These are phyloP conservation scores for Sherardia arvensis DNA, from an alignment of 257 asterid species.

Conservation along the genomic window DNA sequence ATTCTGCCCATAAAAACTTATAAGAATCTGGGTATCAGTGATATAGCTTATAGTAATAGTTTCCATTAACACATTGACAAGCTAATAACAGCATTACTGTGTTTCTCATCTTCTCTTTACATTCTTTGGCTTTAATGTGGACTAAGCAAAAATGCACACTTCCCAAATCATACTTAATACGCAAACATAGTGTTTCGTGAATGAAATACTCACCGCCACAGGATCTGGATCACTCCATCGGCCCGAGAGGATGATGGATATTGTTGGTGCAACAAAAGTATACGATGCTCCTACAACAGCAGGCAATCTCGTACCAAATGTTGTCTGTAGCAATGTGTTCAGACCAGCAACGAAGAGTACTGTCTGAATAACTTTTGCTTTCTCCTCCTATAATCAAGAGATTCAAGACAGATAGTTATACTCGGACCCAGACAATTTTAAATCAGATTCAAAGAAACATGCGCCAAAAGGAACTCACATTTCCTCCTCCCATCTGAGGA, in stretches of 20 bases:
- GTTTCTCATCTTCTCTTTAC: not conserved
- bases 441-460: not conserved
- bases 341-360: slow-evolving; percentile 89
- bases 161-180: too few species aligned
- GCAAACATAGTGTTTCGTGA: slow-evolving; percentile 6
- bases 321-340: slow-evolving; percentile 64
- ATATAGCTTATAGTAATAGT: not conserved
- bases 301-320: slow-evolving; percentile 78
- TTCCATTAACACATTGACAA: not conserved
- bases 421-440: not conserved
- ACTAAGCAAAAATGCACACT: too few species aligned
- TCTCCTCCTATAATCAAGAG: slow-evolving; percentile 46
- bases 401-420: not conserved
- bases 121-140: not conserved
- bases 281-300: slow-evolving; percentile 86
- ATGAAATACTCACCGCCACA: slow-evolving; percentile 35
- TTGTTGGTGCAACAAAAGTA: slow-evolving; percentile 76
- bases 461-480: slow-evolving; percentile 27
- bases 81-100: not conserved
- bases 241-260: slow-evolving; percentile 73
- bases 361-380: slow-evolving; percentile 81
- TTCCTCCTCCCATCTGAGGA: slow-evolving; percentile 94
- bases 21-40: not conserved
- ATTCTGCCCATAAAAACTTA: not conserved
- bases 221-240: slow-evolving; percentile 56